A percentile compares a stretch with the other conserved stretches of the same genome.
Conservation (phyloP, 1,139 yeast genomes). For the Yamadazyma epiphylla region DNA sequence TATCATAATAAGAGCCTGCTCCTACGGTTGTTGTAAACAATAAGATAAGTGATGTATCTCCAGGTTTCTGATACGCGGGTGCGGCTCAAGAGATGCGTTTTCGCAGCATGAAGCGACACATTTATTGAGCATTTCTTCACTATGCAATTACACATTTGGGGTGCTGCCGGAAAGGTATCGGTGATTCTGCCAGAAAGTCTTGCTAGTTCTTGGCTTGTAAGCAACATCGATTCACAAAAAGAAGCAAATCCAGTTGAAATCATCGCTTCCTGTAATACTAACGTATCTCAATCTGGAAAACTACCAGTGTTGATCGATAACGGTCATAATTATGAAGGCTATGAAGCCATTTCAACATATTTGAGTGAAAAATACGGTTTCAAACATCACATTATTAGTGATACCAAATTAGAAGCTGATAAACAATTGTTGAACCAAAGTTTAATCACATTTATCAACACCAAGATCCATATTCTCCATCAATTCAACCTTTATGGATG, state of each 20-base stretch:
- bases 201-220: slow-evolving; percentile 35
- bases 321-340: slow-evolving; percentile 38
- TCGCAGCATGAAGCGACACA: no score
- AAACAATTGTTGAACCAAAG: slow-evolving; percentile 20
- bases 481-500: slow-evolving; percentile 62
- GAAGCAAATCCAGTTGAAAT: slow-evolving; percentile 28
- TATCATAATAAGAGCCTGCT: no score
- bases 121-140: no score
- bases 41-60: no score
- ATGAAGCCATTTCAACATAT: slow-evolving; percentile 36
- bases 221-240: slow-evolving; percentile 3
- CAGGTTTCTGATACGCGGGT: no score
- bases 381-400: slow-evolving; percentile 9
- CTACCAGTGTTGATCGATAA: slow-evolving; percentile 52
- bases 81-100: no score
- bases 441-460: slow-evolving; percentile 29
- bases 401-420: not conserved
- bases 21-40: no score
- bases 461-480: slow-evolving; percentile 46
- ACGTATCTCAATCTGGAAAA: slow-evolving; percentile 45
- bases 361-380: slow-evolving; percentile 18
- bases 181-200: slow-evolving; percentile 38
- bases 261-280: slow-evolving; percentile 57
- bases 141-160: slow-evolving; percentile 59
- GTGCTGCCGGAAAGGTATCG: slow-evolving; percentile 30